Evolutionary conservation across 306 rosid species (phyloP).

Genomic region (Coriaria nepalensis): DNA sequence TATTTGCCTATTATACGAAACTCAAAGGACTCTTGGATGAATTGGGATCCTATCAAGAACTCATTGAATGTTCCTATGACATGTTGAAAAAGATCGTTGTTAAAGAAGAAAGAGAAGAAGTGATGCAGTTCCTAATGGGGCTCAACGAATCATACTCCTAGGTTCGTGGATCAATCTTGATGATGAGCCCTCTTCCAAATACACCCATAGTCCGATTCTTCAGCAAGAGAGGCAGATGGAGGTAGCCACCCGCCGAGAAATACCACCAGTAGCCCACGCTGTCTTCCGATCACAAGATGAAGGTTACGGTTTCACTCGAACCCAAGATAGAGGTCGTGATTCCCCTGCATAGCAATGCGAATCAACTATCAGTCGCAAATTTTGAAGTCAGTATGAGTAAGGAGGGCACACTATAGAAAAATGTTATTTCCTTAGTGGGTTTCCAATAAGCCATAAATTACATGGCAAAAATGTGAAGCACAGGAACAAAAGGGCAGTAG

Average conservation of each 20-base stretch:
- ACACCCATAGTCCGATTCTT: background rate
- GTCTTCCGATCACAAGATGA: too few relatives aligned
- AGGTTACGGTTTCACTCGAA: too few relatives aligned
- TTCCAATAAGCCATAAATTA: conserved; percentile 1
- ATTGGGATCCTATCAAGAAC: background rate
- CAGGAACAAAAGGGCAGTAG: background rate
- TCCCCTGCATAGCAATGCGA: background rate
- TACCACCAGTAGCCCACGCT: background rate
- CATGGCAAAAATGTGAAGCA: conserved; percentile 7
- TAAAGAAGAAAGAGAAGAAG: background rate
- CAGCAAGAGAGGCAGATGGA: background rate
- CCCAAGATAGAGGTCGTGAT: background rate
- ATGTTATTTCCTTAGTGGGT: background rate
- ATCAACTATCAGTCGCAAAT: background rate
- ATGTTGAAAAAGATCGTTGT: background rate
- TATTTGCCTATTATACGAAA: too few relatives aligned
- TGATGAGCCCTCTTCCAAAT: too few relatives aligned
- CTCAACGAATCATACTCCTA: background rate
- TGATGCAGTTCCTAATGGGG: background rate
- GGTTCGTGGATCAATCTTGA: too few relatives aligned
- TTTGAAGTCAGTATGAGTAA: background rate
- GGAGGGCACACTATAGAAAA: background rate
- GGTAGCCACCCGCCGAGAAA: background rate
- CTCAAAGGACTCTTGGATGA: conserved; percentile 9
- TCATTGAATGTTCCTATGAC: background rate